Percentiles rank a stretch among this genome's conserved stretches.
These are phyloP conservation scores for Acer campestre DNA, from an alignment of 345 rosid genomes.

Conservation along the genomic window DNA sequence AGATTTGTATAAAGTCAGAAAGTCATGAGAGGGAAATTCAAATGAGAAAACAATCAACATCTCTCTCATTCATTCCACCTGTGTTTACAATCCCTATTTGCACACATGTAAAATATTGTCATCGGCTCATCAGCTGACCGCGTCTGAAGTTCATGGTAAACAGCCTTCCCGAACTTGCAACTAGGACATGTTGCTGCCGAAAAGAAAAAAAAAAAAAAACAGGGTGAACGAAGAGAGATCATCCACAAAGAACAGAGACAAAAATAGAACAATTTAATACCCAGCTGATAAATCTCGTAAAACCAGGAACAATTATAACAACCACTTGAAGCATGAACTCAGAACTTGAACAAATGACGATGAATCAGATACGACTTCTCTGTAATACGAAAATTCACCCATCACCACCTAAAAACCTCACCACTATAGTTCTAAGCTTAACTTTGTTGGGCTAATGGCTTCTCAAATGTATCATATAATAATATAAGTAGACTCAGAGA, in stretches of 20 bases:
- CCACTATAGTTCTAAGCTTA: neutral
- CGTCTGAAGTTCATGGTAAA: constrained; percentile 58
- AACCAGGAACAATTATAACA: neutral
- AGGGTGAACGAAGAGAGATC: neutral
- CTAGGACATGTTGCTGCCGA: constrained; percentile 57
- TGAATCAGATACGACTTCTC: neutral
- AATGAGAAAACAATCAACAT: neutral
- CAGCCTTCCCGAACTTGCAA: constrained; percentile 57
- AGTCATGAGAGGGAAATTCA: neutral
- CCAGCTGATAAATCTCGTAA: neutral
- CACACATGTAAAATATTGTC: constrained; percentile 62
- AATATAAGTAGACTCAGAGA: too few species aligned
- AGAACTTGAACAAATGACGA: neutral
- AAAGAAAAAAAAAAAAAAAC: neutral
- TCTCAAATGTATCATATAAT: too few species aligned
- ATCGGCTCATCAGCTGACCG: constrained; percentile 75
- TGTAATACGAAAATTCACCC: neutral
- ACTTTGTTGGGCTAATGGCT: too few species aligned
- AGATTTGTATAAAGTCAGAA: neutral
- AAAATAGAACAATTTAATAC: neutral
- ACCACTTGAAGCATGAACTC: neutral
- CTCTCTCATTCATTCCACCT: constrained; percentile 41
- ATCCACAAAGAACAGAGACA: neutral
- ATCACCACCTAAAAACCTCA: neutral
- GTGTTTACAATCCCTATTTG: constrained; percentile 49